Evolutionary conservation across 129 eudicot genomes (phyloP), one percentile per base, ranked within the genome.

Genomic region (Pulicaria dysenterica): DNA sequence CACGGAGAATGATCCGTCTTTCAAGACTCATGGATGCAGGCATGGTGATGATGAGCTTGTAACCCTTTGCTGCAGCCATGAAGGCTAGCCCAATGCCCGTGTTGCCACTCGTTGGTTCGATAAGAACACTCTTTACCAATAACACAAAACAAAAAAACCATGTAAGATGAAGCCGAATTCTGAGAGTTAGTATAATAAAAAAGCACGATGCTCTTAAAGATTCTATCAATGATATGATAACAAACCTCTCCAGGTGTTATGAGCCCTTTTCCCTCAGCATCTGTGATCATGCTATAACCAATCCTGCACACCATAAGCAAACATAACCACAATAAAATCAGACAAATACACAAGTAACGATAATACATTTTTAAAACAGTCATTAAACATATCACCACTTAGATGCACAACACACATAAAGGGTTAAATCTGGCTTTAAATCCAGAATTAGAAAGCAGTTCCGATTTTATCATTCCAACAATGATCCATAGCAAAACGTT

Each of bases 31-130:
- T 89, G 40, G 96, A 89, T 49, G 98, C 87, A 40, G 98, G 98
- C 98, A 93, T 93, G 64, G 98, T 89, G 58, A 93, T 82, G 71
- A 93, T 85, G 47, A 93, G 96, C 87, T 84, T 89, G 92, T 93
- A 93, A 13, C 96, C 95, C 82, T 93, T 93, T 44, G 95, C 92
- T 66, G 98, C 98, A 43, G 98, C 96, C 85, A 93, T 83, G 77
- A 93, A 93, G 51, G 98, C 98, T 64, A 93, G 81, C 9, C 90
- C 98, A 58, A 93, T 87, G 16, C 98, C 98, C 8, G 98, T 93
- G 76, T 93, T 93, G 9, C 98, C 98, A 77, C 98, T 89, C 56
- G 98, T 93, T 16, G 96, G 96, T 78, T 93, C 98, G 38, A 93
- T 82, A n/a, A 93, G 87, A 14, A 85, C 86, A 66, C 98, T 89